Evolutionary conservation across 495 filamentous ascomycete genomes (phyloP), one percentile per base, ranked within the genome.

Genomic region (Aspergillus hancockii): DNA sequence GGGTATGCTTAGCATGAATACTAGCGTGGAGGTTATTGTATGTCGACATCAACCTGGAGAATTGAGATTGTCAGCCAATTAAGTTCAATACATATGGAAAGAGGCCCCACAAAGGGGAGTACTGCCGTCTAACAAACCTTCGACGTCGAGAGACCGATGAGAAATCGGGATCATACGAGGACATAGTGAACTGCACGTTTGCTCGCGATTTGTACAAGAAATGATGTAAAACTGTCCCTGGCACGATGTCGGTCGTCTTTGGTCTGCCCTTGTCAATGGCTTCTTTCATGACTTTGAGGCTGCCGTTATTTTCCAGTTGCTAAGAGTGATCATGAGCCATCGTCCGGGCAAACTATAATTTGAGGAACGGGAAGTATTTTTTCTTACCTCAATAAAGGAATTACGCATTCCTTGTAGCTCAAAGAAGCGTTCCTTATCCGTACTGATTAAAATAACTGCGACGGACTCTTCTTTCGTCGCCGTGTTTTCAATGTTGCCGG

Each of bases 131-230:
- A 31, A 57, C 67, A 47, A 61, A 87, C 79, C 85, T 85, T 71
- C 93, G 80, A 47, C 88, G 79, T 28, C 87, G 83, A 21, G 91
- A 74, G 10, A 85, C 64, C 12, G 75, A 85, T 43, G 70, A 75
- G 66, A 93, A 96, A 56, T 87, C 78, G 0, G 92, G 90, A 14
- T 86, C 79, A 54, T 88, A 91, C 0, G 89, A 84, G 16, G 93
- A 89, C 90, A 96, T 96, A 41, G 85, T 86, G 70, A 97, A 98
- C 67, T 98, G 94, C 18, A 98, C 94, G 70, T 98, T 97, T 18
- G 86, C 86, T 45, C 88, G 81, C 21, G 90, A 94, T 71, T 97
- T 98, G 77, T 96, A 98, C 32, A 98, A 74, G 72, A 97, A 98
- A 74, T 98, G 94, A 51, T 87, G 83, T 30, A 98, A 74, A 8